Conservation (phyloP, 345 rosid species). For the Acer saccharum region DNA sequence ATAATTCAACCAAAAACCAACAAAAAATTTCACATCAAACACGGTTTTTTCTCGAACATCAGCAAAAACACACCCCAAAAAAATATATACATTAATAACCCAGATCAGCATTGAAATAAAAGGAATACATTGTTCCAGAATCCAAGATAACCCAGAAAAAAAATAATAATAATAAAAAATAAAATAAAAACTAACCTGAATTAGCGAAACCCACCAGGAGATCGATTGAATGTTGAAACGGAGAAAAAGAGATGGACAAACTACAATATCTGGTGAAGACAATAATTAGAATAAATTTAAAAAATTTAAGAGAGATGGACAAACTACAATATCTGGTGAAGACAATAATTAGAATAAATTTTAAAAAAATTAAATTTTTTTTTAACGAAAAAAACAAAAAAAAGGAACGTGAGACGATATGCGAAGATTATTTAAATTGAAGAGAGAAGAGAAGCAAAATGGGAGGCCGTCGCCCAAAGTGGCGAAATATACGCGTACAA, state of each 20-base stretch:
- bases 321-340: neutral
- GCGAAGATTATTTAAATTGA: neutral
- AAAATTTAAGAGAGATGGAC: no score
- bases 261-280: neutral
- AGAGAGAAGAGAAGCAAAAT: neutral
- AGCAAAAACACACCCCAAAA: neutral
- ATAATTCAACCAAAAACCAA: neutral
- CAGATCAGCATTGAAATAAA: conserved; percentile 11
- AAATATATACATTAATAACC: neutral
- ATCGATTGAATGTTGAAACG: conserved; percentile 14
- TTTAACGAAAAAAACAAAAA: no score
- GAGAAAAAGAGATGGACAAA: neutral
- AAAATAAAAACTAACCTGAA: conserved; percentile 15
- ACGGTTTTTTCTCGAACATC: neutral
- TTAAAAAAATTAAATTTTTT: no score
- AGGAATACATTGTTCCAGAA: neutral
- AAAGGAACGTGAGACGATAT: neutral
- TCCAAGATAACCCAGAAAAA: neutral
- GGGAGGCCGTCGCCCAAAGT: neutral
- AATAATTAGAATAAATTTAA: neutral
- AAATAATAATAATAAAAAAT: no score
- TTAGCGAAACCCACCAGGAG: conserved; percentile 5
- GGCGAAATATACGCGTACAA: conserved; percentile 14
- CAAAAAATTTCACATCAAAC: neutral
- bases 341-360: neutral